Conservation (phyloP, 1,284 basidiomycete species). For the Spongiforma sp. region DNA sequence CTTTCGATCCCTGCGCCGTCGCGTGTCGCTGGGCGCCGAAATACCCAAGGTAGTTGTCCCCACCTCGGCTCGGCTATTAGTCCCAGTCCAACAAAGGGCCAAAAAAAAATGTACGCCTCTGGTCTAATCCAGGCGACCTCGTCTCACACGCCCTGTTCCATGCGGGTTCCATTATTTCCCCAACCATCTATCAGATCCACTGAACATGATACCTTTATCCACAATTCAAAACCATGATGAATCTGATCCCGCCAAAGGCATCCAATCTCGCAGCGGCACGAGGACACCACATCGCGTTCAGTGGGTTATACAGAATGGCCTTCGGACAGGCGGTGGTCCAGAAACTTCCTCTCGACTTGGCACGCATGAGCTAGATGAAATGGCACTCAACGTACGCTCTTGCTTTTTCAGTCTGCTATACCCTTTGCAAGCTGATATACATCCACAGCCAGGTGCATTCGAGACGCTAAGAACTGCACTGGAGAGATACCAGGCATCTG, state of each 20-base stretch:
- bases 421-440: constrained; percentile 5
- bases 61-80: too few relatives aligned
- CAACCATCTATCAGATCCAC: constrained; percentile 10
- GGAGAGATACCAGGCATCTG: constrained; percentile 40
- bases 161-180: neutral
- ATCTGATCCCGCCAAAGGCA: constrained; percentile 25
- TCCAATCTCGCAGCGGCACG: constrained; percentile 25
- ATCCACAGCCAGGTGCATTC: constrained; percentile 54
- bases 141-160: too few relatives aligned
- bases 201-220: constrained; percentile 24
- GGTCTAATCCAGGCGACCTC: too few relatives aligned
- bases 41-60: too few relatives aligned
- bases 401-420: neutral
- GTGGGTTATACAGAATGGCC: constrained; percentile 33
- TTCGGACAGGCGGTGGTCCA: neutral
- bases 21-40: too few relatives aligned
- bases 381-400: constrained; percentile 46
- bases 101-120: too few relatives aligned
- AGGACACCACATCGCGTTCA: constrained; percentile 48
- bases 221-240: constrained; percentile 5
- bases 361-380: constrained; percentile 45
- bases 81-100: too few relatives aligned
- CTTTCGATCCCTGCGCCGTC: too few relatives aligned
- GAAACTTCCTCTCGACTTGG: constrained; percentile 18
- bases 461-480: constrained; percentile 51